A percentile compares a stretch with the other conserved stretches of the same genome.
Conservation (phyloP, 2,329 filamentous ascomycete species). For the Chalaropsis thielavioides region DNA sequence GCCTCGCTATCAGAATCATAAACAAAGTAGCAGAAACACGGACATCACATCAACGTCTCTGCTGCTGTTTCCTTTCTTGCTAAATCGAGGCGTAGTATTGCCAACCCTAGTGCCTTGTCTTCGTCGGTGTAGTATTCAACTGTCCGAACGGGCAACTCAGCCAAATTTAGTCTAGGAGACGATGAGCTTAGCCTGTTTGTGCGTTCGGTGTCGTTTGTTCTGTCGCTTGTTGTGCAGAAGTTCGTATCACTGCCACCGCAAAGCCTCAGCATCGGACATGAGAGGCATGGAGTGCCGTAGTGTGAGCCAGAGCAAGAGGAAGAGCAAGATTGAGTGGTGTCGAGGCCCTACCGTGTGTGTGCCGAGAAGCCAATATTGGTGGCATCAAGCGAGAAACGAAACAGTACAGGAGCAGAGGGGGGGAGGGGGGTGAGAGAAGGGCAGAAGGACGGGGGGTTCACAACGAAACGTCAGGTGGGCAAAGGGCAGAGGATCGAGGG, state of each 20-base stretch:
- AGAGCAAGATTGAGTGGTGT: not conserved
- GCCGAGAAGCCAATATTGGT: not conserved
- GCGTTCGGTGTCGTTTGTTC: not conserved
- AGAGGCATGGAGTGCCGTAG: not conserved
- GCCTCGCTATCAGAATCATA: not conserved
- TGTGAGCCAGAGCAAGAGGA: not conserved
- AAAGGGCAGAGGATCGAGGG: not conserved
- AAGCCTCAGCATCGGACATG: not conserved
- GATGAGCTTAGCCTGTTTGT: not conserved
- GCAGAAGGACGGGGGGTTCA: not conserved
- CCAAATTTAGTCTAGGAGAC: conserved; percentile 1
- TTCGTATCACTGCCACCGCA: conserved; percentile 4
- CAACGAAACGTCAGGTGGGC: not conserved
- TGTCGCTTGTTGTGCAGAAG: not conserved
- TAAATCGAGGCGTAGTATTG: not conserved
- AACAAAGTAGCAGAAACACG: not conserved
- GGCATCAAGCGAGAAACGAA: not conserved
- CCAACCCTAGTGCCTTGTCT: not conserved
- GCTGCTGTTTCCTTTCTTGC: not conserved
- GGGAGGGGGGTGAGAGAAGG: not conserved
- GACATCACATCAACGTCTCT: not conserved
- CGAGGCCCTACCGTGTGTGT: not conserved
- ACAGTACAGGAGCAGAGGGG: not conserved
- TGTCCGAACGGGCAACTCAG: not conserved
- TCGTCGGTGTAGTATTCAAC: conserved; percentile 1